These are phyloP conservation scores for Incumbomyces delicatus DNA, from an alignment of 2,329 filamentous ascomycete genomes.

Conservation along the genomic window DNA sequence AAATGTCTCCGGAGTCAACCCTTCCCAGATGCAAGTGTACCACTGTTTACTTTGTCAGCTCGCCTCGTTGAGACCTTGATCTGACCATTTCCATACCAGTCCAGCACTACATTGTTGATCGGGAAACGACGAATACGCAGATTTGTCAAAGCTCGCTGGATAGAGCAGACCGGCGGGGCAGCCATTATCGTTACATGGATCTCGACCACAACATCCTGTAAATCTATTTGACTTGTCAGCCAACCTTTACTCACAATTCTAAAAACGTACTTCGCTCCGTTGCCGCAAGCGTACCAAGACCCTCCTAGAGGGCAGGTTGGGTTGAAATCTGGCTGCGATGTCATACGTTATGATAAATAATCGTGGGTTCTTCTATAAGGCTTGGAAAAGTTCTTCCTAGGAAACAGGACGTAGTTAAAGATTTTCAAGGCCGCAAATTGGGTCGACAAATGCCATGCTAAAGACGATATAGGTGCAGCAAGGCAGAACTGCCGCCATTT, in stretches of 20 bases:
- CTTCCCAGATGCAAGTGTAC: background rate
- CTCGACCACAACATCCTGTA: background rate
- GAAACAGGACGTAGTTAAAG: too few relatives aligned
- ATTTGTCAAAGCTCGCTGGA: background rate
- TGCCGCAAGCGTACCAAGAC: background rate
- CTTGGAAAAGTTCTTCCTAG: too few relatives aligned
- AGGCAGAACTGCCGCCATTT: too few relatives aligned
- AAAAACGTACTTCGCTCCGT: background rate
- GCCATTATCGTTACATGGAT: background rate
- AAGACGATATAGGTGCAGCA: too few relatives aligned
- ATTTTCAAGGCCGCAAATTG: too few relatives aligned
- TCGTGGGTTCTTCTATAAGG: too few relatives aligned
- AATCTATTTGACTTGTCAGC: background rate
- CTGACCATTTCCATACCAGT: background rate
- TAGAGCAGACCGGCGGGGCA: constrained; percentile 1
- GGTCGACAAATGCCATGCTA: too few relatives aligned
- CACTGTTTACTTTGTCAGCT: background rate
- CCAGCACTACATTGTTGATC: constrained; percentile 1
- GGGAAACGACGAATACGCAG: background rate
- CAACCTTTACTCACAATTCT: too few relatives aligned
- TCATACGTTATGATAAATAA: background rate
- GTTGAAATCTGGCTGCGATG: background rate
- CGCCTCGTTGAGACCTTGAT: background rate
- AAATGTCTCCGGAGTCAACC: background rate
- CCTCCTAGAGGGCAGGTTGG: background rate